Conservation (phyloP, 306 rosid species). For the Gillenia trifoliata region DNA sequence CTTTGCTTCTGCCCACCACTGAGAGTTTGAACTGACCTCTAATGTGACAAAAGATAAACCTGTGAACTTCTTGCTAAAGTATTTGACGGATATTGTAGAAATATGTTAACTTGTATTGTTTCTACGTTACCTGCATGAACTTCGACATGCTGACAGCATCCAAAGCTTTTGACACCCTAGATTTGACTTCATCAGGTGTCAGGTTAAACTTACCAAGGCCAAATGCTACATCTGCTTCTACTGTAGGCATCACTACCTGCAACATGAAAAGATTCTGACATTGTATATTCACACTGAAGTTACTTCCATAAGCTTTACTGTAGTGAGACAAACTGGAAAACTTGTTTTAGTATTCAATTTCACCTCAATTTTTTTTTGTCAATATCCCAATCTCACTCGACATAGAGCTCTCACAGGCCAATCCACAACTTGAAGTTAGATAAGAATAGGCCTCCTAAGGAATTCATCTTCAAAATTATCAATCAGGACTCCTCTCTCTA, state of each 20-base stretch:
- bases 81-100: neutral
- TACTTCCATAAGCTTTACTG: neutral
- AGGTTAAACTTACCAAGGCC: constrained; percentile 77
- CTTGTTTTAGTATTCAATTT: neutral
- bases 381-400: neutral
- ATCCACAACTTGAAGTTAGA: neutral
- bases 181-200: constrained; percentile 56
- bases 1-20: constrained; percentile 96
- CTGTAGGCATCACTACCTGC: constrained; percentile 90
- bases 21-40: constrained; percentile 86
- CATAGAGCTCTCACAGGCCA: neutral
- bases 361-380: neutral
- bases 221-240: constrained; percentile 84
- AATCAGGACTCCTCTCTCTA: neutral
- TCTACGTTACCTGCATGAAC: constrained; percentile 58
- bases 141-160: constrained; percentile 60
- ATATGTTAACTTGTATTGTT: neutral
- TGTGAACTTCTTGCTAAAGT: neutral
- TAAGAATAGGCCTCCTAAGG: neutral
- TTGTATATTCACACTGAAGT: neutral
- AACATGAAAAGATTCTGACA: constrained; percentile 8
- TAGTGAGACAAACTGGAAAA: neutral
- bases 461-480: neutral
- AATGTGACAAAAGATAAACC: constrained; percentile 20
- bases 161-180: constrained; percentile 60